A percentile compares a stretch with the other conserved stretches of the same genome.
These are phyloP conservation scores for Puccinia novopanici DNA, from an alignment of 1,284 basidiomycete species.

Conservation along the genomic window DNA sequence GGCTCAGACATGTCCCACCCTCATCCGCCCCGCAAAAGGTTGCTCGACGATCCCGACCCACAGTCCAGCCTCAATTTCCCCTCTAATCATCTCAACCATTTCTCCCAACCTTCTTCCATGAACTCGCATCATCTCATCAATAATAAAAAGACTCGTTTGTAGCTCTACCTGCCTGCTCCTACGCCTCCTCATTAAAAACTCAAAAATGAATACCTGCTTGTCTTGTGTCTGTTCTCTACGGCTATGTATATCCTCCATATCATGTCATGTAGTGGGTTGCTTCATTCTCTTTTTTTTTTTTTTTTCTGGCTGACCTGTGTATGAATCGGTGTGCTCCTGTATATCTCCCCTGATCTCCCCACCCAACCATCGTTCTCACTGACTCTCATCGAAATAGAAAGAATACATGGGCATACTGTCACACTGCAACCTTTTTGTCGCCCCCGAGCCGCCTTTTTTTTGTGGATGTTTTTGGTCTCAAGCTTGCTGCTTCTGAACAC, in stretches of 20 bases:
- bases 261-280: no score
- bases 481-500: no score
- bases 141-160: conserved; percentile 1
- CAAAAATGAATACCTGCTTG: neutral
- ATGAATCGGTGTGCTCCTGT: no score
- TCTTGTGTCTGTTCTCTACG: neutral
- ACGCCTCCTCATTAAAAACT: neutral
- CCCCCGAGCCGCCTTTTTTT: no score
- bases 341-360: no score
- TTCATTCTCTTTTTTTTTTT: neutral
- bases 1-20: neutral
- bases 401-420: no score
- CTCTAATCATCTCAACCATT: neutral
- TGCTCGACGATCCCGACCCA: neutral
- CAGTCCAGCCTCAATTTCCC: neutral
- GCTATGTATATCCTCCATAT: no score
- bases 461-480: no score
- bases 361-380: no score
- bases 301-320: neutral
- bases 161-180: neutral
- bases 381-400: no score
- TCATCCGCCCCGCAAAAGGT: neutral
- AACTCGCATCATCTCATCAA: neutral
- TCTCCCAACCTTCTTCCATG: neutral
- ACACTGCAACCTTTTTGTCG: no score